Evolutionary conservation across 306 rosid genomes (phyloP).

Genomic region (Abrus pulchellus): DNA sequence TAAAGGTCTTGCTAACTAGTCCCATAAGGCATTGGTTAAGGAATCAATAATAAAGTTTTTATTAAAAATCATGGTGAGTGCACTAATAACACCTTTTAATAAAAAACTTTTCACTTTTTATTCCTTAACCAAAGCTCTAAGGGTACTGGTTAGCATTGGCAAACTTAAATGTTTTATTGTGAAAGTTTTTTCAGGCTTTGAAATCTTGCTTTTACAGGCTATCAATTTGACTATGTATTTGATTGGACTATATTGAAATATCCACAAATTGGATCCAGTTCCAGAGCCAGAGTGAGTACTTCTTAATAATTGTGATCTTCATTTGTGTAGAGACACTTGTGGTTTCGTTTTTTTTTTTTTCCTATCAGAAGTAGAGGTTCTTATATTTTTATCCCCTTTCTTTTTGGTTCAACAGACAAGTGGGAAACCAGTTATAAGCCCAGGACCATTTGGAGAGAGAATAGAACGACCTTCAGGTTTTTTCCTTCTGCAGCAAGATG

Average conservation of each 20-base stretch:
- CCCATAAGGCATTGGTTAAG: too few species aligned
- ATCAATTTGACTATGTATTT: slow-evolving; percentile 96
- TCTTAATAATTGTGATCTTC: slow-evolving; percentile 36
- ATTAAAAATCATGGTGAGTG: too few species aligned
- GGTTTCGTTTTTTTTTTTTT: slow-evolving; percentile 32
- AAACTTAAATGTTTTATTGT: slow-evolving; percentile 19
- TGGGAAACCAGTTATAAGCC: slow-evolving; percentile 74
- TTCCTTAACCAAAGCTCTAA: too few species aligned
- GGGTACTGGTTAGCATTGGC: too few species aligned
- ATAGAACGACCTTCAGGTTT: slow-evolving; percentile 84
- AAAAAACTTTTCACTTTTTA: too few species aligned
- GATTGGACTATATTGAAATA: slow-evolving; percentile 97
- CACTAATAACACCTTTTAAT: too few species aligned
- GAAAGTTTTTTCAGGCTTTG: slow-evolving; percentile 33
- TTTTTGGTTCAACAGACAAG: slow-evolving; percentile 59
- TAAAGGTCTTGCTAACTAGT: too few species aligned
- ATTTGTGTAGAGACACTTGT: slow-evolving; percentile 32
- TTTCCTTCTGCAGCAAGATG: slow-evolving; percentile 36
- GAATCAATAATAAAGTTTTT: too few species aligned
- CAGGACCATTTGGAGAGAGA: slow-evolving; percentile 77
- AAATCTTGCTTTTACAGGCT: slow-evolving; percentile 66
- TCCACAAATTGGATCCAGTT: slow-evolving; percentile 95
- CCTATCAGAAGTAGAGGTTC: slow-evolving; percentile 38
- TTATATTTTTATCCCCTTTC: background rate
- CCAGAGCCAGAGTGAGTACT: slow-evolving; percentile 80